These are phyloP conservation scores for Fusarium sp. DNA, from an alignment of 2,329 filamentous ascomycete species.

Conservation along the genomic window DNA sequence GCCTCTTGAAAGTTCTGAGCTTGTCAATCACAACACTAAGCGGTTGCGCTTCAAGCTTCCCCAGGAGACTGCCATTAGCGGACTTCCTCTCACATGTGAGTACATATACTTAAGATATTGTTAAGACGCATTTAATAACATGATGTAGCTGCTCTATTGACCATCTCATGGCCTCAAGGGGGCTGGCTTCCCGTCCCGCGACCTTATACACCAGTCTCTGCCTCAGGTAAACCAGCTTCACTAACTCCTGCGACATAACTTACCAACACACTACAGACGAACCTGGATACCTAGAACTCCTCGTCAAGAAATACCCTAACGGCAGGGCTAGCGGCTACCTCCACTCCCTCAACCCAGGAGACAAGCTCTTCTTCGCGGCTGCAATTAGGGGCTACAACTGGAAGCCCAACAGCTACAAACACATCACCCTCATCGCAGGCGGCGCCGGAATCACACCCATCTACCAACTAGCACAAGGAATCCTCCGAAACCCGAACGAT, in stretches of 20 bases:
- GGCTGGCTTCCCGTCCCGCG: slow-evolving; percentile 72
- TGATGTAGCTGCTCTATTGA: slow-evolving; percentile 68
- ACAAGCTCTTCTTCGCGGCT: slow-evolving; percentile 71
- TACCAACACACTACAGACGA: slow-evolving; percentile 56
- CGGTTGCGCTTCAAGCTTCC: slow-evolving; percentile 70
- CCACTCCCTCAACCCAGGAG: slow-evolving; percentile 76
- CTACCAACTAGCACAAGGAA: slow-evolving; percentile 75
- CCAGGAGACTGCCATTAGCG: slow-evolving; percentile 61
- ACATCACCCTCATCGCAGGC: slow-evolving; percentile 78
- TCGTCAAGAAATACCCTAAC: slow-evolving; percentile 78
- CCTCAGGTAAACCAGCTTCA: slow-evolving; percentile 9
- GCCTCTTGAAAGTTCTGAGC: slow-evolving; percentile 65
- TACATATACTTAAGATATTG: background rate
- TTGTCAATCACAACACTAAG: slow-evolving; percentile 73
- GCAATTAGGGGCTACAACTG: slow-evolving; percentile 70
- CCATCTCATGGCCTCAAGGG: slow-evolving; percentile 71
- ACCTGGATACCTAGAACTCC: slow-evolving; percentile 72
- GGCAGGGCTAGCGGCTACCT: slow-evolving; percentile 77
- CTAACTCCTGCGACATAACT: rapidly evolving
- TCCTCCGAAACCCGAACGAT: slow-evolving; percentile 74
- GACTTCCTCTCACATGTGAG: slow-evolving; percentile 66
- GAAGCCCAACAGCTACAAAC: slow-evolving; percentile 64
- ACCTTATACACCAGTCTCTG: slow-evolving; percentile 75
- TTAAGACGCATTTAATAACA: slow-evolving; percentile 4
- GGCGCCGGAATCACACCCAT: slow-evolving; percentile 82